Percentiles rank a stretch among this genome's conserved stretches.
phyloP scores from a whole-genome alignment of 208 protist genomes.

The Leishmania tarentolae region DNA sequence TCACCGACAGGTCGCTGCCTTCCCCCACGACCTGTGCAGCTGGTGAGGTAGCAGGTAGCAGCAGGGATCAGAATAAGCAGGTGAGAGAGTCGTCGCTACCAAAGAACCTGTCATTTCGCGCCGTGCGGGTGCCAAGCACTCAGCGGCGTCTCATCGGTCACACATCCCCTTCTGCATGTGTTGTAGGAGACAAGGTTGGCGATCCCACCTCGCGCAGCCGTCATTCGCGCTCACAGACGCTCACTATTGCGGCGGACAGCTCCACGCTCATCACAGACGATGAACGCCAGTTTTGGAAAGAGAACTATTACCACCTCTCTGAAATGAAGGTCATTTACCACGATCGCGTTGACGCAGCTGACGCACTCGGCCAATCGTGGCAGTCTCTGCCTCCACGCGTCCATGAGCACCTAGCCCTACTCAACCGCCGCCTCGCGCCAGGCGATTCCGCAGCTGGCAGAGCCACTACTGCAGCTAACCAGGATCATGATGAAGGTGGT shows the following conservation, averaged over 20 bases:
- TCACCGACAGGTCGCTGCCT: slow-evolving; percentile 50
- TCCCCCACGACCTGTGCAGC: background rate
- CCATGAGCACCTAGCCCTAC: slow-evolving; percentile 44
- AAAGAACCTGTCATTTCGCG: slow-evolving; percentile 36
- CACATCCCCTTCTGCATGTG: slow-evolving; percentile 3
- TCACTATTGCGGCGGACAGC: slow-evolving; percentile 22
- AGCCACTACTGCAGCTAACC: background rate
- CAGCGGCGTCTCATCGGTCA: slow-evolving; percentile 18
- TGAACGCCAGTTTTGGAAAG: slow-evolving; percentile 80
- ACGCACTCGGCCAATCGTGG: slow-evolving; percentile 35
- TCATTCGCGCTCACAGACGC: slow-evolving; percentile 16
- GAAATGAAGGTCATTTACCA: slow-evolving; percentile 70
- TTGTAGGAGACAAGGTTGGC: slow-evolving; percentile 2
- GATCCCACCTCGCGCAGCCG: background rate
- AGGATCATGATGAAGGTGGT: slow-evolving; percentile 5
- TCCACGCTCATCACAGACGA: slow-evolving; percentile 53
- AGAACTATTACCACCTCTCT: slow-evolving; percentile 74
- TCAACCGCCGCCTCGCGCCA: slow-evolving; percentile 31
- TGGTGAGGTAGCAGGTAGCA: background rate
- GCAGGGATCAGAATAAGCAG: background rate
- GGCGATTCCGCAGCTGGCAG: slow-evolving; percentile 16
- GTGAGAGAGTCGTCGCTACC: slow-evolving; percentile 9
- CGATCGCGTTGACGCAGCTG: slow-evolving; percentile 65
- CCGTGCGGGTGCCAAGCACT: slow-evolving; percentile 7
- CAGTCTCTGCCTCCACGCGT: slow-evolving; percentile 38